Evolutionary conservation across 768 basidiomycete genomes (phyloP), one percentile per base, ranked within the genome.

Genomic region (Favolaschia claudopus): DNA sequence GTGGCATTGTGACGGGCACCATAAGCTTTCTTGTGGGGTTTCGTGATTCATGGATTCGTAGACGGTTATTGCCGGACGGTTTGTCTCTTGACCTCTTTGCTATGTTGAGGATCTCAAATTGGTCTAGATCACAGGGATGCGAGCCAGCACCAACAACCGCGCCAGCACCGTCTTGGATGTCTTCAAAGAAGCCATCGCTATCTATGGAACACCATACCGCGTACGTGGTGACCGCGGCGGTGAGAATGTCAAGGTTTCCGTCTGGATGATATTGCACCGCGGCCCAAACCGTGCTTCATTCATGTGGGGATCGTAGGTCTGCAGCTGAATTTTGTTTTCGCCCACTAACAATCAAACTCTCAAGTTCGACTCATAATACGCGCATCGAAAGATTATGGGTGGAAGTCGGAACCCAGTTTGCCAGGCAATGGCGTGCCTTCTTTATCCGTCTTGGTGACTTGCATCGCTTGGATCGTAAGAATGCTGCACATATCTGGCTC

Each of bases 321-420:
- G n/a, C 15, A 7, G 25, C 10, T 33, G 7, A 13, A n/a, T 6
- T 13, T 40, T 44, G 13, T 34, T n/a, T n/a, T n/a, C n/a, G n/a
- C n/a, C n/a, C n/a, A n/a, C n/a, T n/a, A n/a, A n/a, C n/a, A n/a
- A n/a, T n/a, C n/a, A n/a, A n/a, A n/a, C n/a, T n/a, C n/a, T 29
- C 10, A 15, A 71, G 70, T 7, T 83, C 77, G 0, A 79, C 77
- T 0, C 60, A 65, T 5, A 85, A 84, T 50, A 76, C 76, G 0
- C 65, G 72, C 0, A 82, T 83, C 55, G 82, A 84, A 60, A 46
- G 70, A 0, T 65, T 83, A 72, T 79, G 14, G 80, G n/a, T n/a
- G n/a, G n/a, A 83, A 44, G 69, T 79, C 34, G 77, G 79, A 0
- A 36, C 53, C 0, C 72, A 77, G 9, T 83, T 83, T 72, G 74